Evolutionary conservation across 73 alveolate genomes (phyloP), one percentile per base, ranked within the genome.

Genomic region (Breviolum minutum): DNA sequence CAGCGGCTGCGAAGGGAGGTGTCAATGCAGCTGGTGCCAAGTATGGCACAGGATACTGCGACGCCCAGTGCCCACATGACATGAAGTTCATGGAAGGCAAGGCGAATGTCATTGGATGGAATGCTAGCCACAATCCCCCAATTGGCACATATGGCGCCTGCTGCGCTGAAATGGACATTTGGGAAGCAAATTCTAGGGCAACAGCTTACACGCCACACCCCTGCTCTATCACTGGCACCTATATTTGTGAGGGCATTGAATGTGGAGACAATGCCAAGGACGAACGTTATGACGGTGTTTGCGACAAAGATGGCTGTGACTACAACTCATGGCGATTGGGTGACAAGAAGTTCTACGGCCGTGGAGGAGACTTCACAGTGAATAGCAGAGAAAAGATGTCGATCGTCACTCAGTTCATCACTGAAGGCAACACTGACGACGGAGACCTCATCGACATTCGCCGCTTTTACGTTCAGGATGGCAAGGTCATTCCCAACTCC

Each of bases 281-380:
- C 17, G 74, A 99, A 63, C 89, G 99, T 19, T 91, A 94, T 61
- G 98, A 94, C 40, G 99, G 99, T 16, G 99, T 95, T 70, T 99
- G 99, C 29, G 99, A 99, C 98, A 99, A 99, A 69, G 99, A 99
- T 68, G 99, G 99, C 82, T 99, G 99, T 63, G 99, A 99, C 87
- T 80, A 81, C 95, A 99, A 99, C 87, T 88, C 99, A 6, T 99
- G 71, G 73, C 94, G 99, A 24, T 40, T 94, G 66, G 99, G 99
- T 8, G 99, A 20, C 69, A 88, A 32, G 63, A 20, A 40, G 24
- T 99, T 80, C 99, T 99, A 95, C 69, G 99, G 99, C 22, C 99
- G 99, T 5, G 99, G 99, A 90, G 61, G 77, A 62, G 17, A 40
- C 76, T 99, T 80, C 95, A 32, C 48, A 12, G 85, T 99, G 70